Evolutionary conservation across 2,329 filamentous ascomycete genomes (phyloP), one percentile per base, ranked within the genome.

Genomic region (Aspergillus pseudoviridinutans): DNA sequence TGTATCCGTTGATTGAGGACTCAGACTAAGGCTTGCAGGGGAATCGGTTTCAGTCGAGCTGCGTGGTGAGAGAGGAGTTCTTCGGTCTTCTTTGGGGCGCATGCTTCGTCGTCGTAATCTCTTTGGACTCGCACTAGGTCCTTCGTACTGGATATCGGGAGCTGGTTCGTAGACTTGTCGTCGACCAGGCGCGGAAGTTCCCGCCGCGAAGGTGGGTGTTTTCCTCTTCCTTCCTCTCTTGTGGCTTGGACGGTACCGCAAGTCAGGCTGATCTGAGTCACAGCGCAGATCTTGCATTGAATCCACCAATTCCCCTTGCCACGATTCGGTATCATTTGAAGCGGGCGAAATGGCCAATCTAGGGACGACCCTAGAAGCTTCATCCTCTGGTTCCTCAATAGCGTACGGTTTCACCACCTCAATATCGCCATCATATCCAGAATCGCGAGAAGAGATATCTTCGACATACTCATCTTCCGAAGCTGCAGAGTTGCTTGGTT

Each of bases 221-320:
- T 76, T 75, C 55, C 72, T 68, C 55, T 76, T 77, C 54, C 65
- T 68, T 28, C 72, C 72, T 61, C 68, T 65, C 35, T 61, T 70
- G 25, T 55, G 61, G 28, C 49, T 51, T 5, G 51, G 17, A 5
- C 46, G 49, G 5, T 47, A 38, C 22, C 51, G 58, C 27, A 49
- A 32, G 32, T 59, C 53, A 29, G 60, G 59, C n/a, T 52, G 61
- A 49, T 70, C 67, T 1, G 68, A 67, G 42, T 72, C 61, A 54
- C 67, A 71, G 14, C 63, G 62, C 5, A 76, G 57, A 12, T 65
- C 66, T 24, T 71, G 64, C 64, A 76, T 69, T 12, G 66, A 70
- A 20, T 71, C 66, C 5, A 71, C 59, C 44, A 76, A 57, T n/a
- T 73, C 73, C 9, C 62, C 66, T 56, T 72, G 70, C 68, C 67